Conservation (phyloP, 139 green algal species). For the Coelastrella sp. region DNA sequence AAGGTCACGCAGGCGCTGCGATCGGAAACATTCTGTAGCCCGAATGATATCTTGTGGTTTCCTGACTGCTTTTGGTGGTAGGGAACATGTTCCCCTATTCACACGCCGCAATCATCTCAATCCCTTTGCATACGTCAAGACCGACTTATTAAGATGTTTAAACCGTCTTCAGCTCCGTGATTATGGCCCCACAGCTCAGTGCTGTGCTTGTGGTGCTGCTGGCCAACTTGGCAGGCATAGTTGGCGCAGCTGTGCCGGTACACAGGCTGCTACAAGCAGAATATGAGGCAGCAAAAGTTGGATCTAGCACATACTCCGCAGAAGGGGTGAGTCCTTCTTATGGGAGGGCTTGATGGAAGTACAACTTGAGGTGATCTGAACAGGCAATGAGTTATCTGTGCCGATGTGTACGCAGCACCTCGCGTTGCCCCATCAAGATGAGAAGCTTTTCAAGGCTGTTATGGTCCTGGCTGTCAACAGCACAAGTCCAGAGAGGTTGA, state of each 20-base stretch:
- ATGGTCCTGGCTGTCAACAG: constrained; percentile 36
- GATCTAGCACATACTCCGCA: constrained; percentile 27
- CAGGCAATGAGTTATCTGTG: background rate
- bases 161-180: too few species aligned
- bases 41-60: too few species aligned
- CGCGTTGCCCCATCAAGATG: background rate
- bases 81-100: too few species aligned
- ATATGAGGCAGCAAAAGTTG: background rate
- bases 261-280: constrained; percentile 37
- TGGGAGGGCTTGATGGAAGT: too few species aligned
- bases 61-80: too few species aligned
- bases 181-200: too few species aligned
- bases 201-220: background rate
- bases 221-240: background rate
- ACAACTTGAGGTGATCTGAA: too few species aligned
- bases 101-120: too few species aligned
- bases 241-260: background rate
- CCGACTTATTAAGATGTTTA: too few species aligned
- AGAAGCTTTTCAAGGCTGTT: constrained; percentile 34
- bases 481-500: constrained; percentile 11
- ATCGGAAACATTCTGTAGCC: too few species aligned
- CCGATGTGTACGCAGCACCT: constrained; percentile 18
- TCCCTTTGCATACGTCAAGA: too few species aligned
- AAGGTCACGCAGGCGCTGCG: too few species aligned
- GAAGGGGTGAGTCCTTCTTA: constrained; percentile 19